Base-by-base conservation (phyloP, 208 protist species). In the Acanthamoeba castellanii region DNA sequence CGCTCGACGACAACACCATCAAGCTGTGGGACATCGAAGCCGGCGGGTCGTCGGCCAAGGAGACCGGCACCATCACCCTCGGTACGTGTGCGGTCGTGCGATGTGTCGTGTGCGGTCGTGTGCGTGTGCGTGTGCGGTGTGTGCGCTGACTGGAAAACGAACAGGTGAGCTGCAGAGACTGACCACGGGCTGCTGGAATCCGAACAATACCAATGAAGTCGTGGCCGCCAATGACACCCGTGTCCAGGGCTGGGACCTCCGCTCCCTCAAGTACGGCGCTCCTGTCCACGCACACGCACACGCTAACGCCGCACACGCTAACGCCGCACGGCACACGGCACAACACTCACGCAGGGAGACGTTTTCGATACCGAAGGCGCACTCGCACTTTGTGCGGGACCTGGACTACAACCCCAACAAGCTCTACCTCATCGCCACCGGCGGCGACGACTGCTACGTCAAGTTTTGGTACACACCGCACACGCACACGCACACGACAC, bases 321-420 rank as follows among this genome's bases (percentile, higher is more conserved):
- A 84, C 30, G 13, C n/a, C n/a, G n/a, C n/a, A n/a, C n/a, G n/a
- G n/a, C n/a, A n/a, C n/a, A n/a, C n/a, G n/a, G n/a, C n/a, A n/a
- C n/a, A n/a, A n/a, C n/a, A n/a, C n/a, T n/a, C 20, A 7, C 74
- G 30, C 22, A 84, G 47, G 47, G 78, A 87, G 32, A 64, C 78
- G 50, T 87, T 87, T 25, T 87, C 47, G 18, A 87, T 93, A 20
- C 34, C 34, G 4, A 57, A 93, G 45, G 68, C 88, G 9, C 47
- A 93, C 59, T 50, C 37, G 8, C 66, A 81, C 34, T 78, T 72
- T 45, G 88, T 93, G 61, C 16, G 88, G 37, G 88, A 93, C 34
- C 34, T 93, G 61, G 88, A 93, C 45, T 81, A 81, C 61, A 93
- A 93, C 59, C 88, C 88, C 34, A 72, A 81, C 61, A 72, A 78